These are phyloP conservation scores for Nemania diffusa DNA, from an alignment of 2,329 filamentous ascomycete genomes.

Conservation along the genomic window DNA sequence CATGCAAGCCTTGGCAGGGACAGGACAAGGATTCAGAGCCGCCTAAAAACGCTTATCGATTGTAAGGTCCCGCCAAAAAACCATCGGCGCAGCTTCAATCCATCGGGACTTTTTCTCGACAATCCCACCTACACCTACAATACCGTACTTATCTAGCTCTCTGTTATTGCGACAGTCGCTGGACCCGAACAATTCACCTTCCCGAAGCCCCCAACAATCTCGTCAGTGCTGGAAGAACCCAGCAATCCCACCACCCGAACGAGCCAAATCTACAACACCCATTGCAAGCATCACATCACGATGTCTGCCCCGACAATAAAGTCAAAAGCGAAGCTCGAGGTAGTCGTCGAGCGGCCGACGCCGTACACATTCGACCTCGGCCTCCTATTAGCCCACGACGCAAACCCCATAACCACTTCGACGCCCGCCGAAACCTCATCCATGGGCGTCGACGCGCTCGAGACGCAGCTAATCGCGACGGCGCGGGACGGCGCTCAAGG, in stretches of 20 bases:
- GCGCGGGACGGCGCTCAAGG: constrained; percentile 92
- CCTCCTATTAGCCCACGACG: constrained; percentile 85
- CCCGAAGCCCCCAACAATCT: not conserved
- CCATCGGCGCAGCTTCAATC: constrained; percentile 28
- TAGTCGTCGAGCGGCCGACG: constrained; percentile 46
- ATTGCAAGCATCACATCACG: constrained; percentile 13
- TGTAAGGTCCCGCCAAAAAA: constrained; percentile 38
- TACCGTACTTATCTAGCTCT: not conserved
- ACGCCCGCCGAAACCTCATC: constrained; percentile 56
- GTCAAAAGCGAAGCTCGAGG: constrained; percentile 46
- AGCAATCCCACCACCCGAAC: not conserved
- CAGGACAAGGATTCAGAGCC: not conserved
- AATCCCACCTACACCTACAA: constrained; percentile 2
- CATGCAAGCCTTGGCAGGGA: constrained; percentile 16
- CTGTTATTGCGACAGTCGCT: not conserved
- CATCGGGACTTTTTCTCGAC: constrained; percentile 28
- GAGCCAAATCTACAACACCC: not conserved
- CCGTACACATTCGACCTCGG: constrained; percentile 58
- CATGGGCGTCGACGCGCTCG: constrained; percentile 60
- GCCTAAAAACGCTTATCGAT: constrained; percentile 41
- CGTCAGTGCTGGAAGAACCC: not conserved
- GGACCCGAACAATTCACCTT: not conserved
- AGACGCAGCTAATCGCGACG: constrained; percentile 74
- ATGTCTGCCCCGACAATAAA: constrained; percentile 41
- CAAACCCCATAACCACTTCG: constrained; percentile 70